phyloP scores from a whole-genome alignment of 2,329 filamentous ascomycete genomes.

The Sclerotinia spermophila region DNA sequence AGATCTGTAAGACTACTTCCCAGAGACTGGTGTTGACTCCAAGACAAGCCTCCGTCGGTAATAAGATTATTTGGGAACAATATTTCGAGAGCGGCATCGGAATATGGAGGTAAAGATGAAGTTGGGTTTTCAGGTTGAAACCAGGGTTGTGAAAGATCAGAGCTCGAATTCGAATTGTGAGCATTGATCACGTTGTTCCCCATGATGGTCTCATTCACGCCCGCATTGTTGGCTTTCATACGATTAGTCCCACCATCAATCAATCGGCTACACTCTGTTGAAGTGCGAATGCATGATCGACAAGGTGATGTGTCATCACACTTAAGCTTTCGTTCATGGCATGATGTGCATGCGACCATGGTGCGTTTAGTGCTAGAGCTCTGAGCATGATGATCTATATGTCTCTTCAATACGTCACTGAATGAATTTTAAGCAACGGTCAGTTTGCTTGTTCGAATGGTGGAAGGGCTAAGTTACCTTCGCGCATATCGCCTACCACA shows the following conservation, averaged over 20 bases:
- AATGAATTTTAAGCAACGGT: too few species aligned
- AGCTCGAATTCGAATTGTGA: neutral
- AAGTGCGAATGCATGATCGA: conserved; percentile 41
- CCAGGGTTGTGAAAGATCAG: neutral
- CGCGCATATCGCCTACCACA: conserved; percentile 30
- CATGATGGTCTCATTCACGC: neutral
- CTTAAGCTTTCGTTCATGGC: conserved; percentile 46
- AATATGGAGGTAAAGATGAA: neutral
- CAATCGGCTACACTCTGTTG: conserved; percentile 37
- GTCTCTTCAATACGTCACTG: conserved; percentile 31
- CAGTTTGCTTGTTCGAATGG: neutral
- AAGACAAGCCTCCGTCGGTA: neutral
- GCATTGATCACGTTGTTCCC: neutral
- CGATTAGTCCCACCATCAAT: neutral
- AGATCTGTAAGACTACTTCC: neutral
- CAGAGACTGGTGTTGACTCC: neutral
- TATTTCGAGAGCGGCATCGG: neutral
- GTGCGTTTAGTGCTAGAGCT: conserved; percentile 33
- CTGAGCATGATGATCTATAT: conserved; percentile 29
- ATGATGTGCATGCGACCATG: conserved; percentile 44
- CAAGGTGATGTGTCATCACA: conserved; percentile 43
- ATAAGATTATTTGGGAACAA: neutral
- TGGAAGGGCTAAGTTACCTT: conserved; percentile 11
- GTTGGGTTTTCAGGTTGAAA: neutral
- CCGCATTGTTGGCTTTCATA: neutral